Evolutionary conservation across 129 eudicot species (phyloP), one percentile per base, ranked within the genome.

Genomic region (Lonicera japonica): DNA sequence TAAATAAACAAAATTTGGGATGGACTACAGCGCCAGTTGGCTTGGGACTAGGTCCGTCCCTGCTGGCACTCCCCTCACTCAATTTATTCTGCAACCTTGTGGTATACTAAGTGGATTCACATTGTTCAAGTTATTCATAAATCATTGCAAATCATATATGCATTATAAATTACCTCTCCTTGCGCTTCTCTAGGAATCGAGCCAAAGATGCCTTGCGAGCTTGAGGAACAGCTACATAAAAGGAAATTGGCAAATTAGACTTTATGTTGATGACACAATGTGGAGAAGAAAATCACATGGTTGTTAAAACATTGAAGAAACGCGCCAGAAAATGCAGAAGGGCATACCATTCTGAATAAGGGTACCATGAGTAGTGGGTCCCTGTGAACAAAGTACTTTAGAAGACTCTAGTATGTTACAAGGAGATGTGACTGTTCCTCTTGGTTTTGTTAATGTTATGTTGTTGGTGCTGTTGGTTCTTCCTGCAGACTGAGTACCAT

Each of bases 171-270:
- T 83, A 87, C 95, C 95, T 87, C 71, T 87, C 95, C 71, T 78
- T 87, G 64, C 91, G 95, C 75, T 80, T 83, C 83, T 83, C 86
- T 54, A 87, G 66, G 66, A 84, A 87, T 9, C 92, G 75, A 65
- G 88, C 82, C 71, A 87, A 68, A n/a, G 95, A 87, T 76, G 95
- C 95, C 58, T 84, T 81, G 70, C 84, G 82, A 7, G 86, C 86
- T 77, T 87, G 89, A 50, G 91, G 91, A 64, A 81, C 75, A 71
- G 88, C 91, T 87, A 83, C 77, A 83, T n/a, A 56, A 20, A 17
- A 70, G 21, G 45, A 58, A 54, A 56, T 54, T 17, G n/a, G 34
- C 34, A 36, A 25, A 25, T 53, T 34, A 23, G 21, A 43, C 36
- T 29, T 61, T 11, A 61, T 11, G 53, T 52, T 61, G 18, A 40